Percentiles rank a stretch among this genome's conserved stretches.
Conservation (phyloP, 768 basidiomycete genomes). For the Hirschioporus abietinus region DNA sequence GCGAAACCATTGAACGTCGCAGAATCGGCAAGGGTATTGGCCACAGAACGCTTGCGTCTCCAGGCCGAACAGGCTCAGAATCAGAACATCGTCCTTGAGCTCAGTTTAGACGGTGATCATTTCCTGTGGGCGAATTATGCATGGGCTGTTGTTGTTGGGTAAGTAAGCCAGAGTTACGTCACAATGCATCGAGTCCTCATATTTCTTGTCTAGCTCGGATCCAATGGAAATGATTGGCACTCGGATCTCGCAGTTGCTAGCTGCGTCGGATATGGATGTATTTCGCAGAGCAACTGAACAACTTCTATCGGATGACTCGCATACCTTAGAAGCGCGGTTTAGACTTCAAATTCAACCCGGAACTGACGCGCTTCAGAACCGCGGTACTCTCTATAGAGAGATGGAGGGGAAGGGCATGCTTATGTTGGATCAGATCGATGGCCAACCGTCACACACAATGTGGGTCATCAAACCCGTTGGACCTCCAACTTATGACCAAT, state of each 20-base stretch:
- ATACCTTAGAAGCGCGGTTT: conserved; percentile 91
- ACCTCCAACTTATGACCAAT: conserved; percentile 59
- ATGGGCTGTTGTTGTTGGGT: conserved; percentile 91
- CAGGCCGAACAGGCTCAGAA: conserved; percentile 95
- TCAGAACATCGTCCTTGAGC: conserved; percentile 93
- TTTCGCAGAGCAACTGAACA: conserved; percentile 84
- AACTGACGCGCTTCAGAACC: conserved; percentile 18
- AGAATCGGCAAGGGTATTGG: conserved; percentile 79
- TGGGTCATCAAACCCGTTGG: conserved; percentile 90
- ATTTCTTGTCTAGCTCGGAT: conserved; percentile 55
- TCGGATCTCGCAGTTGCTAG: conserved; percentile 77
- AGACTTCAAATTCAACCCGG: conserved; percentile 72
- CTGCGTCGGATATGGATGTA: conserved; percentile 72
- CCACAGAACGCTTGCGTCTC: conserved; percentile 80
- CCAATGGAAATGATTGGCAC: conserved; percentile 73
- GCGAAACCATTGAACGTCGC: conserved; percentile 50
- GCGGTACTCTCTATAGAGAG: conserved; percentile 56
- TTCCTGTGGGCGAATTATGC: conserved; percentile 96
- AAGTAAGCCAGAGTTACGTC: conserved; percentile 25
- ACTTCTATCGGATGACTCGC: conserved; percentile 86
- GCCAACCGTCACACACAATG: conserved; percentile 91
- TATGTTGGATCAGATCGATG: conserved; percentile 89
- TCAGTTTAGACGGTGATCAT: conserved; percentile 90
- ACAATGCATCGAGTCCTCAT: conserved; percentile 11
- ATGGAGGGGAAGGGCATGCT: conserved; percentile 99